Evolutionary conservation across 2,329 filamentous ascomycete genomes (phyloP).

Genomic region (Fusarium vanettenii): DNA sequence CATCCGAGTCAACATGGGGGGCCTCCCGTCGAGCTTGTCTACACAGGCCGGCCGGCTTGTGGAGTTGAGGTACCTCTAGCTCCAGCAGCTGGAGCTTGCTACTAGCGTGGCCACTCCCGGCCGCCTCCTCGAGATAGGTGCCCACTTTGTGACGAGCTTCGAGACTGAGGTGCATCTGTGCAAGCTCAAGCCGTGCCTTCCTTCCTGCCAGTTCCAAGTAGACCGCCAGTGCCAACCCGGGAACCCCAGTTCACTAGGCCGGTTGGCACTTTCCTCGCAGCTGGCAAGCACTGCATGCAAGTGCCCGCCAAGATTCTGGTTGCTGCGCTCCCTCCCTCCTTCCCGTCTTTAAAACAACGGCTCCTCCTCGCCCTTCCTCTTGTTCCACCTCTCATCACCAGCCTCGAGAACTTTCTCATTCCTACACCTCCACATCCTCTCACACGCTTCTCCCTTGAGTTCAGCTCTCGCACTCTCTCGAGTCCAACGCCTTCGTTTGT

Average conservation of each 20-base stretch:
- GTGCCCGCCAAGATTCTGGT: conserved; percentile 35
- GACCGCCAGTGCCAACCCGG: conserved; percentile 34
- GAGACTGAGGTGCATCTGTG: not conserved
- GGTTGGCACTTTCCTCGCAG: conserved; percentile 26
- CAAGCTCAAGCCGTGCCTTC: conserved; percentile 19
- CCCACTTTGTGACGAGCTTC: conserved; percentile 28
- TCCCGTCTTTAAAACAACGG: conserved; percentile 40
- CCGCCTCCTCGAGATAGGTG: conserved; percentile 27
- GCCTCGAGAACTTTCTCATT: conserved; percentile 31
- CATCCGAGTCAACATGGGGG: conserved; percentile 18
- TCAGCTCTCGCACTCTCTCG: conserved; percentile 34
- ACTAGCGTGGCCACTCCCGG: conserved; percentile 37
- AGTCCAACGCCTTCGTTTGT: conserved; percentile 37
- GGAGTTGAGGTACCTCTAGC: conserved; percentile 11
- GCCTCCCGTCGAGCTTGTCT: conserved; percentile 22
- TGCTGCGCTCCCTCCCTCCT: conserved; percentile 31
- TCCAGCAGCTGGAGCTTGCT: conserved; percentile 19
- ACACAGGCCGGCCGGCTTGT: conserved; percentile 15
- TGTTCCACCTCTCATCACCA: conserved; percentile 34
- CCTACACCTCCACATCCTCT: conserved; percentile 40
- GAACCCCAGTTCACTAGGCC: conserved; percentile 18
- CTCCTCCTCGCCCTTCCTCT: conserved; percentile 36
- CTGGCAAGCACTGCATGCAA: conserved; percentile 30
- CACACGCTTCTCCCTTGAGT: conserved; percentile 28
- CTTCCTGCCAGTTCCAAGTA: conserved; percentile 22